Evolutionary conservation across 2,329 filamentous ascomycete genomes (phyloP), one percentile per base, ranked within the genome.

Genomic region (Cladosporium sp.): DNA sequence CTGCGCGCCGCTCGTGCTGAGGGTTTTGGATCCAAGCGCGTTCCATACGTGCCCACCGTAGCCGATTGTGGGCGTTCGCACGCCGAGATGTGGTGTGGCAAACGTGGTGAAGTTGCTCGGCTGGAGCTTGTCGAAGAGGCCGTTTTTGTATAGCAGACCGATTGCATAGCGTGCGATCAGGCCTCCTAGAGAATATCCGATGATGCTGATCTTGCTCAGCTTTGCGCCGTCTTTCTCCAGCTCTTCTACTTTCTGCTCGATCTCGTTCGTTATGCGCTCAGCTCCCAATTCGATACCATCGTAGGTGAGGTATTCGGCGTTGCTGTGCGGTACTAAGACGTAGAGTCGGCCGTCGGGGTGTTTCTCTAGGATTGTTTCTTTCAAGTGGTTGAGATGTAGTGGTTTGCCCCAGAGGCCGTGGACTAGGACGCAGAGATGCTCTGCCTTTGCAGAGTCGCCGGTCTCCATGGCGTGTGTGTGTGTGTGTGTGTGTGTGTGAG

Each of bases 101-200:
- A 97, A 96, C 1, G 91, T 96, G 2, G 86, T 89, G 70, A 97
- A 96, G 74, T 95, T 96, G 70, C 92, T 80, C 57, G 92, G 92
- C 64, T 89, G 79, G 20, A 97, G 77, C 52, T 78, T 78, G 51
- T 95, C 85, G 51, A 97, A 83, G 52, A 89, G 76, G 8, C 90
- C 89, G 61, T 86, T 88, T 49, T 88, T 84, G 60, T 91, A 82
- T 3, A 97, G 76, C 61, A 97, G 72, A 0, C 92, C 92, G 51
- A 96, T 79, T 2, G 88, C 86, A 72, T 96, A 97, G 53, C 92
- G 80, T 8, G 89, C 84, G 4, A 97, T 83, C 6, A 97, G 74
- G 0, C 92, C 92, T 40, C 92, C 92, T 1, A 96, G 77, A 0
- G 89, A 95, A 68, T 97, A 96, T 34, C 92, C 92, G 38, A 92